Evolutionary conservation across 495 filamentous ascomycete species (phyloP), one percentile per base, ranked within the genome.

Genomic region (Annulohypoxylon nitens): DNA sequence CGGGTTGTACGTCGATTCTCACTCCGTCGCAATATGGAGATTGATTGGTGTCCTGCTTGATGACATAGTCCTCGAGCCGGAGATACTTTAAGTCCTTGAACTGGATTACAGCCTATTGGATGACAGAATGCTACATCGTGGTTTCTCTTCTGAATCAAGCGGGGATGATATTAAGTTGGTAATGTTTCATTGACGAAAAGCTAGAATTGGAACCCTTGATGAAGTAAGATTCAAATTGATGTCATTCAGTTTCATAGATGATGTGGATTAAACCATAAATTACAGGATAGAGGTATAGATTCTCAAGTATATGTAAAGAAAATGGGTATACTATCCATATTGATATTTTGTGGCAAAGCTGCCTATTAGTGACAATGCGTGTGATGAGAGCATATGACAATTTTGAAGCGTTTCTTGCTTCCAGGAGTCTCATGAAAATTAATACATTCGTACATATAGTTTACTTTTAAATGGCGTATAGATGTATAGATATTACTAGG

Each of bases 221-320:
- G 25, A 54, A 30, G 14, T n/a, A 37, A 57, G 18, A 5, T 57
- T 37, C 33, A 39, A 2, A 12, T 57, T 10, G 30, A 36, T 36
- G 53, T 57, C 16, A 57, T 18, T 14, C 14, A 11, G 23, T 34
- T 37, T 12, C 53, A 6, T 54, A 54, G 23, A 54, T 54, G 50
- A 33, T 54, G 50, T 7, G 50, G 5, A 54, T 14, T n/a, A 11
- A n/a, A 54, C 25, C 50, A 25, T 30, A 54, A 54, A 53, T 30
- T 53, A 12, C 26, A 26, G 11, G 48, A 23, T 2, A 50, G n/a
- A 50, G 20, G 48, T 2, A 25, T 10, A 9, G 3, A 7, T 26
- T 26, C 4, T 33, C 25, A 33, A 1, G 30, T 23, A 53, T 14
- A 25, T 0, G 23, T 26, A 26, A 8, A 9, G 20, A 20, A 26